A percentile compares a stretch with the other conserved stretches of the same genome.
Conservation (phyloP, 2,329 filamentous ascomycete genomes). For the Fulvia fulva region DNA sequence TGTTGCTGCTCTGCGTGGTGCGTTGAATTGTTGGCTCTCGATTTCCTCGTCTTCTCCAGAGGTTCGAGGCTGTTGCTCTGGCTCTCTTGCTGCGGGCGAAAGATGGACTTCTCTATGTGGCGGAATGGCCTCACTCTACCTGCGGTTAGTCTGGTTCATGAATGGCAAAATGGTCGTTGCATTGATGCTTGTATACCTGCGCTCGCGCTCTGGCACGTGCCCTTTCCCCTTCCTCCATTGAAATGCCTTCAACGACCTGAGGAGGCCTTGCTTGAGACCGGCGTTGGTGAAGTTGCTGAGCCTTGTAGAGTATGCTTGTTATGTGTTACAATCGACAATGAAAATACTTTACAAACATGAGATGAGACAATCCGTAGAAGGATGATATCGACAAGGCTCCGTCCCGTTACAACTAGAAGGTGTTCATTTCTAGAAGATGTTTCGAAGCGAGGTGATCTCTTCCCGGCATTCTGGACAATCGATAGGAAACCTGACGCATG, state of each 20-base stretch:
- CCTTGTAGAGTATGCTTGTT: too few species aligned
- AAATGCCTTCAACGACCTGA: background rate
- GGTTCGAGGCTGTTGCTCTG: background rate
- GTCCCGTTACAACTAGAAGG: background rate
- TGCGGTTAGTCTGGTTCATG: background rate
- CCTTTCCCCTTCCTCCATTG: background rate
- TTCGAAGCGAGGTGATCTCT: background rate
- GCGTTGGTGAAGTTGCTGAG: too few species aligned
- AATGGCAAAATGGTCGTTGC: background rate
- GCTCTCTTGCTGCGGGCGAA: background rate
- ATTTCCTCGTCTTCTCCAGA: slow-evolving; percentile 2
- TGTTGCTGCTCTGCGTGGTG: slow-evolving; percentile 15
- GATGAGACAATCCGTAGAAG: background rate
- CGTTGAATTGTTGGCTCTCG: slow-evolving; percentile 4
- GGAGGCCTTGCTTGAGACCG: too few species aligned
- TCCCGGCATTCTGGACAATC: background rate
- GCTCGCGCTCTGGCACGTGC: slow-evolving; percentile 8
- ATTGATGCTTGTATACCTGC: background rate
- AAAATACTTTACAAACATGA: background rate
- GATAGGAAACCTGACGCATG: background rate
- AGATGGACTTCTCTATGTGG: slow-evolving; percentile 1
- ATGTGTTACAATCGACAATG: background rate
- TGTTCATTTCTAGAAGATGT: background rate
- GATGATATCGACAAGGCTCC: background rate
- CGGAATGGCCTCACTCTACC: slow-evolving; percentile 10